Evolutionary conservation across 2,329 filamentous ascomycete species (phyloP).

Genomic region (Leptographium wingfieldii): DNA sequence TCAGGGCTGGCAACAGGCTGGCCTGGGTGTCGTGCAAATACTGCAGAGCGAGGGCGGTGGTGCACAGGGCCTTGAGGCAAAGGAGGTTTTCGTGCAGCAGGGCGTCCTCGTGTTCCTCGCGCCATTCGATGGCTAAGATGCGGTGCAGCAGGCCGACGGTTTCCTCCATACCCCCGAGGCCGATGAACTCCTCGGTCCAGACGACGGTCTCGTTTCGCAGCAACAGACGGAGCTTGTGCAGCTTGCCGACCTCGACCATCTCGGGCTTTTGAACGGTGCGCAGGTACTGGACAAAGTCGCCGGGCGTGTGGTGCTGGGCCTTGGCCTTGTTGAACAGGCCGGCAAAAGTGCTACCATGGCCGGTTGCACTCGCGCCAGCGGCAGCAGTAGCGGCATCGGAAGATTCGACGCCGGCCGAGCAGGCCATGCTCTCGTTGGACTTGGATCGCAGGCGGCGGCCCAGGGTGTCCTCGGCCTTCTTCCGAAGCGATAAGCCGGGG

Average conservation of each 20-base stretch:
- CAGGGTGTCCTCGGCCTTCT: constrained; percentile 46
- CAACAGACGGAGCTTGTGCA: constrained; percentile 83
- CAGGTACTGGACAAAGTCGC: constrained; percentile 78
- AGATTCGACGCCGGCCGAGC: constrained; percentile 23
- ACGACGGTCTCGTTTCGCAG: constrained; percentile 89
- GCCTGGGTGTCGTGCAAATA: constrained; percentile 69
- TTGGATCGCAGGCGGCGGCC: constrained; percentile 57
- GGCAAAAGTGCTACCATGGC: constrained; percentile 26
- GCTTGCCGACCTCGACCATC: constrained; percentile 78
- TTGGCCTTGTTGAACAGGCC: constrained; percentile 47
- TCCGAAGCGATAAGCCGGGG: constrained; percentile 60
- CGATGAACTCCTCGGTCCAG: constrained; percentile 89
- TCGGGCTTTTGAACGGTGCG: constrained; percentile 70
- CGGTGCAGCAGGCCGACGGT: constrained; percentile 75
- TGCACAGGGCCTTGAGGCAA: constrained; percentile 88
- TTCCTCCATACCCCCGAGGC: constrained; percentile 82
- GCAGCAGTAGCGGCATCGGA: constrained; percentile 30
- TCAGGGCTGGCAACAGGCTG: constrained; percentile 71
- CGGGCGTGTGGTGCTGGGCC: constrained; percentile 59
- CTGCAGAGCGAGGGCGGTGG: constrained; percentile 72
- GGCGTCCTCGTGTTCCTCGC: constrained; percentile 90
- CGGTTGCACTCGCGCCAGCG: constrained; percentile 27
- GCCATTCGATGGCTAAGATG: constrained; percentile 95
- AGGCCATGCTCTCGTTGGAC: constrained; percentile 56
- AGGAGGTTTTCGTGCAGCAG: constrained; percentile 84